Evolutionary conservation across 1,284 basidiomycete genomes (phyloP).

Genomic region (Microbotryum lychnidis-dioicae): DNA sequence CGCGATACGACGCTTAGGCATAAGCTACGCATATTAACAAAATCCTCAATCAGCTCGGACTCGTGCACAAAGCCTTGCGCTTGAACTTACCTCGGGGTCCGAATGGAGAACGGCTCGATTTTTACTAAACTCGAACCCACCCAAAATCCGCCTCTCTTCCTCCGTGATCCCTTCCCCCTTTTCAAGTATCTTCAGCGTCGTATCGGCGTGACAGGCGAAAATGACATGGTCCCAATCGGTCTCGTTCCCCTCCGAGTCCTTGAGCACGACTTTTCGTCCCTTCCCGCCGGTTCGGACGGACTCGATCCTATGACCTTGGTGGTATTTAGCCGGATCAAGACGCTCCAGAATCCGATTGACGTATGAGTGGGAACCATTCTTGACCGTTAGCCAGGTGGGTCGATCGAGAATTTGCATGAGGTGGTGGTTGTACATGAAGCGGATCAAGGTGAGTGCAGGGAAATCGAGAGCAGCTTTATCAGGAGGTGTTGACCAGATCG

Average conservation of each 20-base stretch:
- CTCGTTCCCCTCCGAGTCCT: conserved; percentile 45
- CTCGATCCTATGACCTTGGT: conserved; percentile 47
- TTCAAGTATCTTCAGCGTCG: conserved; percentile 53
- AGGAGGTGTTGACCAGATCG: conserved; percentile 72
- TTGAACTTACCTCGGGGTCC: conserved; percentile 48
- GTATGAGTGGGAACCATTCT: conserved; percentile 63
- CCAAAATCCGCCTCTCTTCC: conserved; percentile 54
- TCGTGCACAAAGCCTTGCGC: not conserved
- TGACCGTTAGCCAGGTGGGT: conserved; percentile 66
- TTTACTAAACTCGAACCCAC: conserved; percentile 57
- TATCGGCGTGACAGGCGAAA: conserved; percentile 67
- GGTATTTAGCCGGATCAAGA: conserved; percentile 51
- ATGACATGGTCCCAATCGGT: conserved; percentile 64
- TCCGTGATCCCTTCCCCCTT: conserved; percentile 49
- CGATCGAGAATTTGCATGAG: conserved; percentile 65
- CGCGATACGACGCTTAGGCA: conserved; percentile 54
- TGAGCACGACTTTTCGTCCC: conserved; percentile 43
- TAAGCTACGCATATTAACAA: conserved; percentile 46
- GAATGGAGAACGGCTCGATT: conserved; percentile 65
- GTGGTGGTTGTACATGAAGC: conserved; percentile 73
- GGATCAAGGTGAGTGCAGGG: conserved; percentile 61
- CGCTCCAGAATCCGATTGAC: conserved; percentile 56
- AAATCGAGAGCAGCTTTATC: conserved; percentile 63
- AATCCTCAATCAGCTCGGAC: conserved; percentile 15
- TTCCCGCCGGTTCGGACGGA: conserved; percentile 10